Evolutionary conservation across 805 yeast genomes (phyloP).

Genomic region (Tetrapisispora fleetii): DNA sequence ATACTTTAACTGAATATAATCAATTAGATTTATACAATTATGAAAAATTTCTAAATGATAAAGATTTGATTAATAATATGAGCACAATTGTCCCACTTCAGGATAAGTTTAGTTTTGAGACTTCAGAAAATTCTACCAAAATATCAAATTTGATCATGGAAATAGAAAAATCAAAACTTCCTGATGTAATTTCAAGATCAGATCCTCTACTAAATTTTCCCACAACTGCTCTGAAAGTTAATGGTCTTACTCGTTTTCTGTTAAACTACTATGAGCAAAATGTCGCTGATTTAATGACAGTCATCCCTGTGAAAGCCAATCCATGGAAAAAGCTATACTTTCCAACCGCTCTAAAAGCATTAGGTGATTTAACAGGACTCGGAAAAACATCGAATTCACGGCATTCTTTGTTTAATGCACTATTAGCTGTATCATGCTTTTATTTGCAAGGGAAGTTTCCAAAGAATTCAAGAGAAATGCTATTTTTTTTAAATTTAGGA

Average conservation of each 20-base stretch:
- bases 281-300: constrained; percentile 74
- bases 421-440: constrained; percentile 74
- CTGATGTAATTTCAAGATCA: constrained; percentile 6
- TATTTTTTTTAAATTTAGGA: constrained; percentile 62
- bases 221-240: constrained; percentile 49
- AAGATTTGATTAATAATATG: background rate
- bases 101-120: constrained; percentile 4
- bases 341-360: constrained; percentile 71
- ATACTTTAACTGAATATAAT: background rate
- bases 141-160: constrained; percentile 20
- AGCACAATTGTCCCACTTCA: constrained; percentile 1
- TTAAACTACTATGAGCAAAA: constrained; percentile 62
- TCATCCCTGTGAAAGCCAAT: constrained; percentile 58
- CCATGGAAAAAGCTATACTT: constrained; percentile 86
- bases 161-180: constrained; percentile 9
- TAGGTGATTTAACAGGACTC: constrained; percentile 68
- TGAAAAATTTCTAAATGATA: background rate
- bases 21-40: background rate
- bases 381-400: constrained; percentile 71
- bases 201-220: constrained; percentile 29
- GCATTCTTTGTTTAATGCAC: constrained; percentile 66
- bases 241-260: constrained; percentile 62
- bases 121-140: constrained; percentile 8
- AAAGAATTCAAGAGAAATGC: constrained; percentile 57
- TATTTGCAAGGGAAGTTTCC: constrained; percentile 65